Evolutionary conservation across 2,329 filamentous ascomycete species (phyloP), one percentile per base, ranked within the genome.

Genomic region (Hypoxylon sp.): DNA sequence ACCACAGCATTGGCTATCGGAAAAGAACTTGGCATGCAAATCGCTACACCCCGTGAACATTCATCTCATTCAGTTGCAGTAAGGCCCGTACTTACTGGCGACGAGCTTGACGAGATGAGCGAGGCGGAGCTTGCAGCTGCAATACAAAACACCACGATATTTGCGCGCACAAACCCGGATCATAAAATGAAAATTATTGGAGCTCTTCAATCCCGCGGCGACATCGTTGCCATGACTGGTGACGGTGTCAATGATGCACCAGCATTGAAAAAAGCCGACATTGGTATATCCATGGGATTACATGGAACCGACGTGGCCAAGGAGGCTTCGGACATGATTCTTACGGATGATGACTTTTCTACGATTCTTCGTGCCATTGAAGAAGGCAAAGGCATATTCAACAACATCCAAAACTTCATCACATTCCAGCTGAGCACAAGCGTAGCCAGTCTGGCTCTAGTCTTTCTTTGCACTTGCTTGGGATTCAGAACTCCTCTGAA

Each of bases 321-420:
- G 75, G 94, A 94, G 71, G 90, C 90, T 7, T 87, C 90, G n/a
- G 90, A 94, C 67, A 95, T 95, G 90, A 93, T 95, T 58, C 75
- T 95, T 42, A 94, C 90, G 0, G 89, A 94, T 62, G 90, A 95
- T 69, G 89, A 94, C 71, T 94, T 95, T 69, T 90, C 88, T 0
- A 94, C 90, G 4, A 99, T 99, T 57, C 80, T 99, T 7, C 89
- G 87, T 52, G 94, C 94, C 20, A 99, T 99, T 56, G 94, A 99
- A 71, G 94, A 99, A 75, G 95, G 94, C 73, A 99, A 99, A 73
- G 94, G 92, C 46, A 99, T 99, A 63, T 99, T 99, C 74, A 96
- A 94, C 81, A 99, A 99, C 71, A 97, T 99, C 61, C 94, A 99
- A 69, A 99, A 99, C 72, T 99, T 99, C 74, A 81, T 99, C 58